A percentile compares a stretch with the other conserved stretches of the same genome.
These are phyloP conservation scores for Brassica incana DNA, from an alignment of 345 rosid species.

Conservation along the genomic window DNA sequence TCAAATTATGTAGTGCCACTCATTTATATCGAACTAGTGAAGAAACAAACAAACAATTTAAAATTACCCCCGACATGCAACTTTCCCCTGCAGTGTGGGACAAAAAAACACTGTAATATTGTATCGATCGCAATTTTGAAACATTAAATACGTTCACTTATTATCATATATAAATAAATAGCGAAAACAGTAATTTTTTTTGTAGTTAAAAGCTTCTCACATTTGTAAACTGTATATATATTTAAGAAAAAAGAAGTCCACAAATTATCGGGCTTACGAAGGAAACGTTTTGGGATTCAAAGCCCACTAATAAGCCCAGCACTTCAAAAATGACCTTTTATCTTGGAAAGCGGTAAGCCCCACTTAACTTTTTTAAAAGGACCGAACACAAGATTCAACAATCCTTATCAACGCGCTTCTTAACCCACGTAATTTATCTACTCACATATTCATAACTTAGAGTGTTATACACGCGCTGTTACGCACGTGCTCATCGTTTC, in stretches of 20 bases:
- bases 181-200: background rate
- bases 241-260: background rate
- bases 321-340: background rate
- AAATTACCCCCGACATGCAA: constrained; percentile 5
- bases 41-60: background rate
- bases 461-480: background rate
- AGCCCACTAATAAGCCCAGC: background rate
- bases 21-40: background rate
- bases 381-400: constrained; percentile 18
- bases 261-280: background rate
- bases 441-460: background rate
- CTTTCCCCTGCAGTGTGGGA: constrained; percentile 15
- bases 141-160: background rate
- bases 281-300: background rate
- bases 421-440: background rate
- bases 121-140: background rate
- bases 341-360: background rate
- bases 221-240: background rate
- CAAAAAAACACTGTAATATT: background rate
- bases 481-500: background rate
- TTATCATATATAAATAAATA: background rate
- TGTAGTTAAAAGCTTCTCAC: background rate
- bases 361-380: background rate
- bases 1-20: background rate
- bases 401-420: constrained; percentile 6